A percentile compares a stretch with the other conserved stretches of the same genome.
These are phyloP conservation scores for Suhomyces emberorum DNA, from an alignment of 805 yeast genomes.

Conservation along the genomic window DNA sequence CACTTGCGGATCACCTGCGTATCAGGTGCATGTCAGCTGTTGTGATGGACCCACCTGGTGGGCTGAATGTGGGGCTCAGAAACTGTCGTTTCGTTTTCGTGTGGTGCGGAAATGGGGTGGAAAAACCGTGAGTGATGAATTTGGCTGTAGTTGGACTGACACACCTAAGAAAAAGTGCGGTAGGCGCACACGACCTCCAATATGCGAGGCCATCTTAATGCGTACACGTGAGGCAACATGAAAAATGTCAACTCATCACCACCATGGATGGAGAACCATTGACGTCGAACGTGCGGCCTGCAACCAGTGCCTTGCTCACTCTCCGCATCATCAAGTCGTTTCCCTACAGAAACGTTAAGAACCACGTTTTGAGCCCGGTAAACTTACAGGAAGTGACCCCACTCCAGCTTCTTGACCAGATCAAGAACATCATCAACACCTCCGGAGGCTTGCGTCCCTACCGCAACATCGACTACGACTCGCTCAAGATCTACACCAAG, in stretches of 20 bases:
- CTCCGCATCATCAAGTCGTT: constrained; percentile 87
- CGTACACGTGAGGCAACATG: neutral
- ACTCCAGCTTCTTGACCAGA: constrained; percentile 52
- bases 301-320: constrained; percentile 72
- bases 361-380: constrained; percentile 63
- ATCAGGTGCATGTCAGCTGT: no score
- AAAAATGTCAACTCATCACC: neutral
- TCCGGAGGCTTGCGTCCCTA: constrained; percentile 78
- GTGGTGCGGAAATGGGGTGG: no score
- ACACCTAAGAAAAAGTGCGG: no score
- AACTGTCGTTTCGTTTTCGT: no score
- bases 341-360: constrained; percentile 84
- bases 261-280: constrained; percentile 52
- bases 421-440: constrained; percentile 45
- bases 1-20: no score
- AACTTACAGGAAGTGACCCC: constrained; percentile 72
- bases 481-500: constrained; percentile 84
- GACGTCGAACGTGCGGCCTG: constrained; percentile 75
- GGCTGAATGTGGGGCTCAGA: no score
- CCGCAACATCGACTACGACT: constrained; percentile 68
- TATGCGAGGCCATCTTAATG: no score
- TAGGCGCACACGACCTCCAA: no score
- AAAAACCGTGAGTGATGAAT: no score
- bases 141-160: no score
- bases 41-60: no score